A percentile compares a stretch with the other conserved stretches of the same genome.
Conservation (phyloP, 352 stramenopile species). For the Pythium sp. region DNA sequence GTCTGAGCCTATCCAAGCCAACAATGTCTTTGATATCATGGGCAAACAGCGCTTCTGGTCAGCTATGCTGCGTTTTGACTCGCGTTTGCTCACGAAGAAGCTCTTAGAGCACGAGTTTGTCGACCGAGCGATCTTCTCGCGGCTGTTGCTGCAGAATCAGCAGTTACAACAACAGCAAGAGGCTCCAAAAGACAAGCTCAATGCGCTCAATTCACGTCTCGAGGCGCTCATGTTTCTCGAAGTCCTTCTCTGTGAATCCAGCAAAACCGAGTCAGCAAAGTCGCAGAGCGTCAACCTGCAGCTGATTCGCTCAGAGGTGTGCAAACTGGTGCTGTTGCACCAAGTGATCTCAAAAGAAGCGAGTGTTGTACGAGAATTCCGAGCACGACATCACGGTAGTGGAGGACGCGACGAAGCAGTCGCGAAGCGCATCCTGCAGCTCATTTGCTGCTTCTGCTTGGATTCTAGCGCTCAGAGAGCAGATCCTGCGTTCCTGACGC, state of each 20-base stretch:
- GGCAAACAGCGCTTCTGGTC: constrained; percentile 30
- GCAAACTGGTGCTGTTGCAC: constrained; percentile 23
- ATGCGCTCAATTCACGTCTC: constrained; percentile 15
- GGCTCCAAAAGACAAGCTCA: neutral
- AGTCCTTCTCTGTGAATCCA: constrained; percentile 13
- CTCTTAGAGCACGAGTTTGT: constrained; percentile 27
- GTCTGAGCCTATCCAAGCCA: neutral
- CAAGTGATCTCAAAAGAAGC: constrained; percentile 23
- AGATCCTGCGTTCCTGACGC: constrained; percentile 21
- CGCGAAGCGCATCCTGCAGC: constrained; percentile 35
- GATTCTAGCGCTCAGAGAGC: constrained; percentile 27
- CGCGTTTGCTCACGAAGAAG: constrained; percentile 13
- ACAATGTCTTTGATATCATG: constrained; percentile 6
- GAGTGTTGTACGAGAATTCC: constrained; percentile 6
- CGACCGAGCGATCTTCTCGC: constrained; percentile 12
- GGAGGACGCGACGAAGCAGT: constrained; percentile 16
- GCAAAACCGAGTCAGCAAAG: neutral
- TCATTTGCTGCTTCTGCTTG: constrained; percentile 33
- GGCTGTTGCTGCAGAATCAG: neutral
- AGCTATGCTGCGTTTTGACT: constrained; percentile 25
- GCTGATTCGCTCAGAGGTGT: constrained; percentile 25
- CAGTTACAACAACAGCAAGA: neutral
- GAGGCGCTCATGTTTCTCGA: constrained; percentile 26
- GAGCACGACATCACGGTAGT: neutral
- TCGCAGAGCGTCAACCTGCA: constrained; percentile 23